phyloP scores from a whole-genome alignment of 208 protist genomes.

The Angomonas deanei region DNA sequence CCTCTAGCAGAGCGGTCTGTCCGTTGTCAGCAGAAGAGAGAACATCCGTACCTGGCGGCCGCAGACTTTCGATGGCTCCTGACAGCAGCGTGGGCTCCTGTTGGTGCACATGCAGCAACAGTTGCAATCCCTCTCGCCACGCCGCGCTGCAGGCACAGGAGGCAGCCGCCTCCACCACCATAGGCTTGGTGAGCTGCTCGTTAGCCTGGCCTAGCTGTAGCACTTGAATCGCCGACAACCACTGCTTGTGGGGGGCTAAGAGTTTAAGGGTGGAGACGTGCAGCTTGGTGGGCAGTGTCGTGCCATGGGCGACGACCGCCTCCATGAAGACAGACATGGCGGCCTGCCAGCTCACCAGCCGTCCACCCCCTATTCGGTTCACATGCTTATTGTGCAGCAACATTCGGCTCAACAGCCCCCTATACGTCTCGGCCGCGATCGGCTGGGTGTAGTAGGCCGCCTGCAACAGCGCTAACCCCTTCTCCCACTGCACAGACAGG shows the following conservation, averaged over 20 bases:
- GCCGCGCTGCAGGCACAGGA: slow-evolving; percentile 44
- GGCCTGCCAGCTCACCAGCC: slow-evolving; percentile 50
- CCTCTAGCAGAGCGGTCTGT: slow-evolving; percentile 29
- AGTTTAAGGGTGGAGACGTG: slow-evolving; percentile 64
- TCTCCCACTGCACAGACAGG: slow-evolving; percentile 64
- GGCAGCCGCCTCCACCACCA: slow-evolving; percentile 66
- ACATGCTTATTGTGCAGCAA: slow-evolving; percentile 72
- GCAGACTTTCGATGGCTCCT: slow-evolving; percentile 59
- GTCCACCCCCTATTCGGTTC: slow-evolving; percentile 12
- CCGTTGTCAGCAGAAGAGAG: slow-evolving; percentile 6
- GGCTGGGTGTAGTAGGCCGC: slow-evolving; percentile 77
- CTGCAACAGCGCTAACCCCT: slow-evolving; percentile 41
- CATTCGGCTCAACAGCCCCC: slow-evolving; percentile 74
- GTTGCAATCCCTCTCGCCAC: slow-evolving; percentile 47
- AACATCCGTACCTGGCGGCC: slow-evolving; percentile 43
- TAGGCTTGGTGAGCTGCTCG: slow-evolving; percentile 57
- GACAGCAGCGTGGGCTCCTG: slow-evolving; percentile 51
- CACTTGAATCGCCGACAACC: slow-evolving; percentile 38
- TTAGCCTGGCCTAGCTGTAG: slow-evolving; percentile 64
- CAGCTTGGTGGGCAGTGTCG: slow-evolving; percentile 43
- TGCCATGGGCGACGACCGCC: slow-evolving; percentile 60
- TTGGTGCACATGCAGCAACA: slow-evolving; percentile 52
- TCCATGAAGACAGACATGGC: slow-evolving; percentile 61
- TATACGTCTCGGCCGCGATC: slow-evolving; percentile 45
- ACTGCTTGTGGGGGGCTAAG: slow-evolving; percentile 62